Evolutionary conservation across 805 yeast species (phyloP).

Genomic region (Clavispora santaluciae): DNA sequence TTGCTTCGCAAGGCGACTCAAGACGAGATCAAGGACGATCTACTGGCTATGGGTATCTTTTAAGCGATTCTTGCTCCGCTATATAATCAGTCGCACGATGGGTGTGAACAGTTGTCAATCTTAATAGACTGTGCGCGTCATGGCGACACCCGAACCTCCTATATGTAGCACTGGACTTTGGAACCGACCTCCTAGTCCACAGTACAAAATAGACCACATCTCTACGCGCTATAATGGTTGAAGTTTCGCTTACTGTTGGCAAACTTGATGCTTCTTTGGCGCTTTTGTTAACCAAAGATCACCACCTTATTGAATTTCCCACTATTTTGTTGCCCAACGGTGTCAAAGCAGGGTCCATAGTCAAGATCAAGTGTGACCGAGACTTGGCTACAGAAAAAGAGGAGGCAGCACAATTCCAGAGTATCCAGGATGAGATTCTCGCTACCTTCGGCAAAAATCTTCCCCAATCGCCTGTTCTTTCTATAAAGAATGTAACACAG

Average conservation of each 20-base stretch:
- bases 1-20: constrained; percentile 54
- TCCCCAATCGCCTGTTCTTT: constrained; percentile 69
- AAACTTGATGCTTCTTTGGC: constrained; percentile 95
- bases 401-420: constrained; percentile 55
- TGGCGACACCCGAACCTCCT: constrained; percentile 2
- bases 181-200: background rate
- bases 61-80: background rate
- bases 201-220: background rate
- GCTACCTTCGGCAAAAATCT: constrained; percentile 64
- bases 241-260: constrained; percentile 91
- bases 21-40: constrained; percentile 72
- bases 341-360: constrained; percentile 87
- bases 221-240: constrained; percentile 50
- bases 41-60: constrained; percentile 56
- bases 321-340: constrained; percentile 87
- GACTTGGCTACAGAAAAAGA: constrained; percentile 60
- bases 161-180: background rate
- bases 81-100: background rate
- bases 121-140: background rate
- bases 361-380: constrained; percentile 77
- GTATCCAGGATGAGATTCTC: constrained; percentile 69
- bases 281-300: constrained; percentile 81
- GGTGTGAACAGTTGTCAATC: background rate
- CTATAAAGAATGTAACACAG: constrained; percentile 77
- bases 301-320: constrained; percentile 95